These are phyloP conservation scores for Jamesozyma hellenica DNA, from an alignment of 805 yeast genomes.

Conservation along the genomic window DNA sequence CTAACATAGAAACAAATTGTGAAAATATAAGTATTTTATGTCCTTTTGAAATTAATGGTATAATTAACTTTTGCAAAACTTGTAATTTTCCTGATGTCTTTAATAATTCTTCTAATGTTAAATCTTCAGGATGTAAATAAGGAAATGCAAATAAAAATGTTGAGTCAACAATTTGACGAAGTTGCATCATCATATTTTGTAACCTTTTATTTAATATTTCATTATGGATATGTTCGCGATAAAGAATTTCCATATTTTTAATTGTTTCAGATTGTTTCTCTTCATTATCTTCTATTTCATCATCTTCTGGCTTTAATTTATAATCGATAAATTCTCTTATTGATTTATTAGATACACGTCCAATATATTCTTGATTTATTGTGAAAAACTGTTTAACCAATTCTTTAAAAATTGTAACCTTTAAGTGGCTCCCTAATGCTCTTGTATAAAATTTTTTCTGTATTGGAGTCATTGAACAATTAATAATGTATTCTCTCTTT, in stretches of 20 bases:
- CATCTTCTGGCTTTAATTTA: conserved; percentile 17
- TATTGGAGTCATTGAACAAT: conserved; percentile 50
- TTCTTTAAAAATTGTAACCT: conserved; percentile 36
- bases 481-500: conserved; percentile 79
- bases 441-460: conserved; percentile 57
- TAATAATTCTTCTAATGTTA: conserved; percentile 35
- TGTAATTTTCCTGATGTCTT: conserved; percentile 64
- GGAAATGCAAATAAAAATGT: conserved; percentile 82
- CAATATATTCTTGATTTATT: conserved; percentile 30
- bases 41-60: conserved; percentile 35
- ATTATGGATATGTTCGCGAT: conserved; percentile 28
- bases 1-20: conserved; percentile 79
- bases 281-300: conserved; percentile 1
- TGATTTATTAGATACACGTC: conserved; percentile 24
- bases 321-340: conserved; percentile 37
- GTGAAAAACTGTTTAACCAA: conserved; percentile 43
- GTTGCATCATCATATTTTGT: conserved; percentile 70
- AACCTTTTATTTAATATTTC: conserved; percentile 44
- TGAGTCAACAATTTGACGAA: conserved; percentile 75
- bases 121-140: conserved; percentile 38
- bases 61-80: conserved; percentile 53
- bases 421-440: conserved; percentile 39
- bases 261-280: conserved; percentile 8
- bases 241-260: conserved; percentile 19
- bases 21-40: conserved; percentile 78